A percentile compares a stretch with the other conserved stretches of the same genome.
Evolutionary conservation across 768 basidiomycete genomes (phyloP).

Genomic region (Cystofilobasidium ferigula): DNA sequence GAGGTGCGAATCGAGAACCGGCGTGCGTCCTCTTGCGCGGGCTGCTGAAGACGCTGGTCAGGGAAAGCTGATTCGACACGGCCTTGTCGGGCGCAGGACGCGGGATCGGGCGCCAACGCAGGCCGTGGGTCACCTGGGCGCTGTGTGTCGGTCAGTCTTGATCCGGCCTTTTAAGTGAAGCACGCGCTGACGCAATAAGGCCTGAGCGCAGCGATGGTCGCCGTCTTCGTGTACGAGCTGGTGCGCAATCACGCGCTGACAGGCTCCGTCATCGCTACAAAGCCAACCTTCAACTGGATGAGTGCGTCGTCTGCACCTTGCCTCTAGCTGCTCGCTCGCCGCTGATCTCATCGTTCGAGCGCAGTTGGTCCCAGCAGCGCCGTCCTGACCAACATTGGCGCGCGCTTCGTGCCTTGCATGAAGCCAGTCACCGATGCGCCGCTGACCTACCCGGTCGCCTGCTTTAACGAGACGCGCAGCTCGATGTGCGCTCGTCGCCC

Average conservation of each 20-base stretch:
- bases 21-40: background rate
- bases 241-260: conserved; percentile 15
- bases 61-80: background rate
- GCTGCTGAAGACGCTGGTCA: background rate
- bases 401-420: conserved; percentile 25
- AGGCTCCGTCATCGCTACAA: conserved; percentile 15
- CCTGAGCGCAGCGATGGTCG: conserved; percentile 10
- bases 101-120: conserved; percentile 14
- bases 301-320: background rate
- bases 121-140: conserved; percentile 16
- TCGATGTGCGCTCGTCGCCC: background rate
- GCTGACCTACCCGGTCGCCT: conserved; percentile 5
- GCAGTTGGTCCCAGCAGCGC: conserved; percentile 18
- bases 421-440: conserved; percentile 20
- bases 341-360: background rate
- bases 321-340: background rate
- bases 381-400: conserved; percentile 12
- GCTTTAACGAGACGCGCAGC: conserved; percentile 21
- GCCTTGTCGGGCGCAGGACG: background rate
- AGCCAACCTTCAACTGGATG: conserved; percentile 25
- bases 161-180: background rate
- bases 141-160: background rate
- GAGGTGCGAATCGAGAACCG: conserved; percentile 21
- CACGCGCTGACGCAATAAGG: too few species aligned
- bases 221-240: conserved; percentile 14